phyloP scores from a whole-genome alignment of 768 basidiomycete genomes.

The Phanerochaete sordida region DNA sequence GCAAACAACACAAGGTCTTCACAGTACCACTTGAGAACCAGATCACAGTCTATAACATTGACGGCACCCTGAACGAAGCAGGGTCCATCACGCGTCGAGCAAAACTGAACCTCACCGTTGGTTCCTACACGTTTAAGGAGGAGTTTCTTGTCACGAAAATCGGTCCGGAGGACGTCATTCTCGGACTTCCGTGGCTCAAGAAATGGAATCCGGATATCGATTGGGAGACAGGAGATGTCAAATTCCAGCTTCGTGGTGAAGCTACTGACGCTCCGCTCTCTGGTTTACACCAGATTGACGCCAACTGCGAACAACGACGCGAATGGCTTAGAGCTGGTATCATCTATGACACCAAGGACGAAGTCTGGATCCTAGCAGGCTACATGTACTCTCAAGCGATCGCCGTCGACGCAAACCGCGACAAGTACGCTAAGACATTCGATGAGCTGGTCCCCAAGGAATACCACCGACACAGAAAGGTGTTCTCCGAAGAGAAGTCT shows the following conservation, averaged over 20 bases:
- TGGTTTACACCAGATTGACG: neutral
- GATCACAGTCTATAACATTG: conserved; percentile 1
- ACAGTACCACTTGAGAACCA: neutral
- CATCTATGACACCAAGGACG: neutral
- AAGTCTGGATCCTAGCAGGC: neutral
- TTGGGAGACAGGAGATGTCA: neutral
- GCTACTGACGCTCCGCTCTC: neutral
- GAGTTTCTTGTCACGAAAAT: neutral
- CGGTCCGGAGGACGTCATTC: conserved; percentile 1
- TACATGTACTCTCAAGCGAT: neutral
- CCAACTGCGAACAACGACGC: neutral
- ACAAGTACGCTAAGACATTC: conserved; percentile 1
- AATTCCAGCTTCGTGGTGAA: neutral
- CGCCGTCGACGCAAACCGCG: neutral
- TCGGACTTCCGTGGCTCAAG: conserved; percentile 3
- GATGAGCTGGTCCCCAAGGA: conserved; percentile 11
- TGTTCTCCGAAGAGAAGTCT: conserved; percentile 23
- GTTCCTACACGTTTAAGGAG: neutral
- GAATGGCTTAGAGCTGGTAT: neutral
- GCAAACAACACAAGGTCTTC: neutral
- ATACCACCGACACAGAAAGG: conserved; percentile 12
- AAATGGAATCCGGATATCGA: neutral
- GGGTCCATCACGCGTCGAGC: neutral
- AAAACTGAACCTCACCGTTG: neutral
- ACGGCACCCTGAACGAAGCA: neutral